Evolutionary conservation across 495 filamentous ascomycete genomes (phyloP).

Genomic region (Glutinoglossum americanum): DNA sequence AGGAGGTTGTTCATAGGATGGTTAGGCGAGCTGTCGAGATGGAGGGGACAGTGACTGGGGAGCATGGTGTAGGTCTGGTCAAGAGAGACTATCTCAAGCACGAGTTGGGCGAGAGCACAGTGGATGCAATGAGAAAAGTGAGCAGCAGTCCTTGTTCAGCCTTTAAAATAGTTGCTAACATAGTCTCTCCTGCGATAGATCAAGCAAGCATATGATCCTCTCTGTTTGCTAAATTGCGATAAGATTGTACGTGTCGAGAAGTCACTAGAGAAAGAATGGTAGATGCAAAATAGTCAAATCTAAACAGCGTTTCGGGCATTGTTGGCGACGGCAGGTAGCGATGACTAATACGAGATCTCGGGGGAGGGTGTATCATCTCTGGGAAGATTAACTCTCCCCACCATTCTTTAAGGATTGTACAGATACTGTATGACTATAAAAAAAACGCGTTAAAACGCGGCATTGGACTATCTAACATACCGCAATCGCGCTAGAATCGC

Average conservation of each 20-base stretch:
- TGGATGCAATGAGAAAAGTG: constrained; percentile 63
- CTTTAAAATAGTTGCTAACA: background rate
- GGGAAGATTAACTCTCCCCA: too few relatives aligned
- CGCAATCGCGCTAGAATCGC: too few relatives aligned
- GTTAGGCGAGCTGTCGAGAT: constrained; percentile 64
- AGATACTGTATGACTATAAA: too few relatives aligned
- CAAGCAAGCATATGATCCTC: constrained; percentile 55
- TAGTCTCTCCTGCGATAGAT: constrained; percentile 18
- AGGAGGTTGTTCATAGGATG: constrained; percentile 61
- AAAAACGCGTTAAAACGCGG: too few relatives aligned
- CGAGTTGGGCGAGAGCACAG: constrained; percentile 48
- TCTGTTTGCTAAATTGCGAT: constrained; percentile 60
- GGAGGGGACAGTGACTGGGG: constrained; percentile 67
- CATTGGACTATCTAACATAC: too few relatives aligned
- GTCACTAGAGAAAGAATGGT: background rate
- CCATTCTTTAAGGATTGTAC: too few relatives aligned
- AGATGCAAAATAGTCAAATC: background rate
- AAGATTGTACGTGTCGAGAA: constrained; percentile 41
- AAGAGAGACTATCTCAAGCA: constrained; percentile 63
- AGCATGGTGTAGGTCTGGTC: constrained; percentile 63
- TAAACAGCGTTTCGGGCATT: too few relatives aligned
- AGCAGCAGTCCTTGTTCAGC: background rate
- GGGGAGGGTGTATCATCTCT: too few relatives aligned
- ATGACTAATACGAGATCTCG: too few relatives aligned
- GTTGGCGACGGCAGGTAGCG: background rate